Evolutionary conservation across 306 rosid species (phyloP), one percentile per base, ranked within the genome.

Genomic region (Lathyrus oleraceus): DNA sequence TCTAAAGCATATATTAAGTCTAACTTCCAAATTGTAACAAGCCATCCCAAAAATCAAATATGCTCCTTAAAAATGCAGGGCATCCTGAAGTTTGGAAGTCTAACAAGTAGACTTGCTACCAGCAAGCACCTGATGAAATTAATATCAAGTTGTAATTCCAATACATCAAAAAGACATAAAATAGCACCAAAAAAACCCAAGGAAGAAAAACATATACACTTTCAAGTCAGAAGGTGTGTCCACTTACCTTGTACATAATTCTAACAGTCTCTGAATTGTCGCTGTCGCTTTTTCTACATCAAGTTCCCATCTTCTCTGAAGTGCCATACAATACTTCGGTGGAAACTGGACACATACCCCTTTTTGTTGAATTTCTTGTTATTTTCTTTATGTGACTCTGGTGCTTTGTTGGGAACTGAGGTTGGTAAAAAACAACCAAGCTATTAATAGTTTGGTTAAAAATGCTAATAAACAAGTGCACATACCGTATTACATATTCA

Each of bases 161-260:
- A 48, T 67, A 42, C 10, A 71, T 16, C 54, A 30, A 44, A 69
- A 49, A 15, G 5, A 15, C 30, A 25, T 5, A 23, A 58, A 54
- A 62, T 32, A 69, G 49, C 19, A 38, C 9, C n/a, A n/a, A 21
- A 36, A 49, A 71, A 13, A 1, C 2, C 65, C 7, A 52, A 43
- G 48, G 54, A 56, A 43, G 19, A 52, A 76, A 67, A 67, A 32
- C 30, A 51, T 36, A 20, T 25, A 39, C 53, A 30, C 51, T 36
- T 16, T 38, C 59, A 76, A 62, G 53, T 39, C 66, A 65, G 70
- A 75, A 70, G 52, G 65, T 52, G 28, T 14, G 67, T 72, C 36
- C 69, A 44, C 17, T 36, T 73, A 30, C 57, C 52, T 16, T 32
- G 43, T 10, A 40, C 10, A 19, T 40, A 62, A n/a, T 65, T 5